These are phyloP conservation scores for Venturia nashicola DNA, from an alignment of 2,329 filamentous ascomycete species.

Conservation along the genomic window DNA sequence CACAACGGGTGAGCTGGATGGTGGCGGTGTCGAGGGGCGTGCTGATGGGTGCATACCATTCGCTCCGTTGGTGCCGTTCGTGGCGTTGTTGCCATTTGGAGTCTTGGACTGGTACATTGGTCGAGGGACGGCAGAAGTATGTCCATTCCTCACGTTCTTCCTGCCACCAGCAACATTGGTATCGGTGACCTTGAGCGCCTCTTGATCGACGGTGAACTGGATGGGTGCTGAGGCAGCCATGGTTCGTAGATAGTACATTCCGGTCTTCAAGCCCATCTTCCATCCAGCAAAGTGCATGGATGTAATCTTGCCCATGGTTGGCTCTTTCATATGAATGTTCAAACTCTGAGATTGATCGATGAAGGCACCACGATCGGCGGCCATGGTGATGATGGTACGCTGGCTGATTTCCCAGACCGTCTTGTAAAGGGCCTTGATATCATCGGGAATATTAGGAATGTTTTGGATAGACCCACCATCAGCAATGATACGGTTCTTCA, in stretches of 20 bases:
- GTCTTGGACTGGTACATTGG: conserved; percentile 53
- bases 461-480: conserved; percentile 93
- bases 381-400: conserved; percentile 91
- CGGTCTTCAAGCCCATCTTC: conserved; percentile 98
- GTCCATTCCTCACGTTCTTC: conserved; percentile 22
- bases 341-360: conserved; percentile 98
- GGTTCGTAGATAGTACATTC: conserved; percentile 99
- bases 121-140: conserved; percentile 45
- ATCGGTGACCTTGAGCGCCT: conserved; percentile 79
- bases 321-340: conserved; percentile 99
- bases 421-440: conserved; percentile 97
- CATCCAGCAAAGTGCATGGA: conserved; percentile 99
- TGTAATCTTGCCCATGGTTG: conserved; percentile 99
- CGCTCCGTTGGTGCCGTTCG: conserved; percentile 16
- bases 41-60: conserved; percentile 34
- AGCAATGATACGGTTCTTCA: conserved; percentile 99
- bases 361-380: conserved; percentile 93
- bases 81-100: conserved; percentile 21
- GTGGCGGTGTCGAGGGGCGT: conserved; percentile 56
- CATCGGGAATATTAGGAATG: conserved; percentile 89
- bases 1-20: conserved; percentile 49
- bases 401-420: conserved; percentile 99
- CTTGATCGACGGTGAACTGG: conserved; percentile 97
- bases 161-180: conserved; percentile 58
- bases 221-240: conserved; percentile 95